Conservation (phyloP, 2,329 filamentous ascomycete genomes). For the Fusarium virguliforme region DNA sequence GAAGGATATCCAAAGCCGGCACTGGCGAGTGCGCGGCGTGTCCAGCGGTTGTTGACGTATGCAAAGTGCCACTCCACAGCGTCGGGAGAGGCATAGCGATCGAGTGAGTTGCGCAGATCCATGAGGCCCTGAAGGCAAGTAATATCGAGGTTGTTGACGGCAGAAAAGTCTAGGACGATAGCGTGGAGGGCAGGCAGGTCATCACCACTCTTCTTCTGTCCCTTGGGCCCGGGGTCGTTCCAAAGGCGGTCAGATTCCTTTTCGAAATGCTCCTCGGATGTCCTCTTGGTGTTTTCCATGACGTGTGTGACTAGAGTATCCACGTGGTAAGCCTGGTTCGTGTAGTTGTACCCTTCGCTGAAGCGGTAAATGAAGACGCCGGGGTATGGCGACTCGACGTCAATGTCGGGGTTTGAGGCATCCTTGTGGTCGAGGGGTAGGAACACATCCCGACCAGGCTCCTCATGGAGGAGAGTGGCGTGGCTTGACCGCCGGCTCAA, state of each 20-base stretch:
- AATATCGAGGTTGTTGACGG: slow-evolving; percentile 71
- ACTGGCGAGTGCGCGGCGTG: slow-evolving; percentile 68
- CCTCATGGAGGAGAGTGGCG: slow-evolving; percentile 15
- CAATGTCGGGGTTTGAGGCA: slow-evolving; percentile 63
- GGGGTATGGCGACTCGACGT: slow-evolving; percentile 62
- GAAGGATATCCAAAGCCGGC: slow-evolving; percentile 70
- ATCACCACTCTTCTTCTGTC: slow-evolving; percentile 47
- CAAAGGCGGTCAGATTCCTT: slow-evolving; percentile 66
- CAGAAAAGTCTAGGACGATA: slow-evolving; percentile 71
- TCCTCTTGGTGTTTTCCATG: slow-evolving; percentile 59
- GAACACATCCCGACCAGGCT: slow-evolving; percentile 56
- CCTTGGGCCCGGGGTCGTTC: slow-evolving; percentile 66
- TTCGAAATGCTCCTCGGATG: slow-evolving; percentile 57
- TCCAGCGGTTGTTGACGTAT: slow-evolving; percentile 70
- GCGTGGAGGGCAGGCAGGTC: slow-evolving; percentile 66
- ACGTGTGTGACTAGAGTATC: slow-evolving; percentile 61
- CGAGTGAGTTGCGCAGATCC: slow-evolving; percentile 69
- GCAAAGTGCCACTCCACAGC: slow-evolving; percentile 70
- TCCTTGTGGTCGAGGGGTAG: slow-evolving; percentile 61
- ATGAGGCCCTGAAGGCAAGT: slow-evolving; percentile 72
- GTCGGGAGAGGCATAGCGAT: slow-evolving; percentile 67
- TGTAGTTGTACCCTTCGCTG: slow-evolving; percentile 68
- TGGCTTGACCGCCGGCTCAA: not conserved
- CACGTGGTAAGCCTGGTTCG: slow-evolving; percentile 66
- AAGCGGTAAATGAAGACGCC: slow-evolving; percentile 70